Percentiles rank a stretch among this genome's conserved stretches.
phyloP scores from a whole-genome alignment of 2,329 filamentous ascomycete genomes.

The Epichloe glyceriae region DNA sequence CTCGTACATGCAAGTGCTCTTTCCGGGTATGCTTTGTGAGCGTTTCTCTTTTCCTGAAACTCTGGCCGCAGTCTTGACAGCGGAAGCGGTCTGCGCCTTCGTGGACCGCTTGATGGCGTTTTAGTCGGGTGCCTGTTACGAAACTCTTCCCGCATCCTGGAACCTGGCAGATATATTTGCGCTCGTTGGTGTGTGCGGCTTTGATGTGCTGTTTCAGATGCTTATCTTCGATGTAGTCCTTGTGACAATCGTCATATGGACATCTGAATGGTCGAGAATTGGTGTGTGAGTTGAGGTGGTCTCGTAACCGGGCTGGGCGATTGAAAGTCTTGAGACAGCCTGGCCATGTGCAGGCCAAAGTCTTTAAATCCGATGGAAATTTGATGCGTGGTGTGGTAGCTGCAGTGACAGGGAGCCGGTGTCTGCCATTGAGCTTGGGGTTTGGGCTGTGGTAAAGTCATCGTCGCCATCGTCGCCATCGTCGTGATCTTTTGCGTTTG shows the following conservation, averaged over 20 bases:
- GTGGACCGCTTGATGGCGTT: conserved; percentile 67
- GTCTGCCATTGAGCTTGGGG: conserved; percentile 21
- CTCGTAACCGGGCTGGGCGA: conserved; percentile 64
- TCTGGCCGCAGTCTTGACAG: conserved; percentile 63
- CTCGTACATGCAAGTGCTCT: conserved; percentile 58
- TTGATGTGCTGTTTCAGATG: conserved; percentile 79
- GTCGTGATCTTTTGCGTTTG: background rate
- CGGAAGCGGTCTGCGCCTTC: conserved; percentile 58
- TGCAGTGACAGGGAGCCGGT: conserved; percentile 19
- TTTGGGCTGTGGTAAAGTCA: conserved; percentile 17
- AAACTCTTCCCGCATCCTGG: conserved; percentile 69
- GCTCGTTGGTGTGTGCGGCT: conserved; percentile 60
- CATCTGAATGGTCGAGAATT: conserved; percentile 75
- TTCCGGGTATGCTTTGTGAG: conserved; percentile 70
- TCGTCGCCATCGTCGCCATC: conserved; percentile 21
- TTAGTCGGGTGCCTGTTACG: conserved; percentile 63
- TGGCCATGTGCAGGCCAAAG: conserved; percentile 59
- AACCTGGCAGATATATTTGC: conserved; percentile 58
- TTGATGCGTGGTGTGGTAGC: conserved; percentile 33
- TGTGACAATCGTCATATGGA: conserved; percentile 55
- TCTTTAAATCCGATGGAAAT: conserved; percentile 63
- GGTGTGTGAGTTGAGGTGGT: conserved; percentile 74
- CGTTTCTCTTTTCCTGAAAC: conserved; percentile 79
- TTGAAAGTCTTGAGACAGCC: conserved; percentile 77
- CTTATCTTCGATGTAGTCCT: conserved; percentile 75